phyloP scores from a whole-genome alignment of 129 eudicot species.

The Saposhnikovia divaricata region DNA sequence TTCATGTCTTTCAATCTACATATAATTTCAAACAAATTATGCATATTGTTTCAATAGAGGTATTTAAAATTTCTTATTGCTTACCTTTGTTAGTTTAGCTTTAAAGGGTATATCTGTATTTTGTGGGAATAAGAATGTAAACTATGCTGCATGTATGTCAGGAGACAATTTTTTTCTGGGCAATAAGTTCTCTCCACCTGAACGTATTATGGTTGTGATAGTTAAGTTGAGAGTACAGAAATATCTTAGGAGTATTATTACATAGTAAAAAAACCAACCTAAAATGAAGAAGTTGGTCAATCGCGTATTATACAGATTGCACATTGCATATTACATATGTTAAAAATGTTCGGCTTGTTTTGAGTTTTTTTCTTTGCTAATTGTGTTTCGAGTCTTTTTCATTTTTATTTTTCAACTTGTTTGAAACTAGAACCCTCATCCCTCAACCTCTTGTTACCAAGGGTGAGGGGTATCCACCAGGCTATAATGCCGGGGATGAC shows the following conservation, averaged over 20 bases:
- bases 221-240: background rate
- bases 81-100: background rate
- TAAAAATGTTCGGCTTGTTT: background rate
- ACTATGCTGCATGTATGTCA: background rate
- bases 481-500: background rate
- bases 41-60: background rate
- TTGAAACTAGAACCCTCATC: background rate
- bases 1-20: background rate
- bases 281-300: background rate
- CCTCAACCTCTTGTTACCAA: background rate
- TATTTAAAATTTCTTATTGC: background rate
- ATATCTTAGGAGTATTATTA: background rate
- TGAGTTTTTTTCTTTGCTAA: background rate
- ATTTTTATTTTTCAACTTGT: background rate
- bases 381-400: background rate
- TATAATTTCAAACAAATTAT: background rate
- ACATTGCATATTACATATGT: background rate
- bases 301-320: background rate
- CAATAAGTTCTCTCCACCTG: background rate
- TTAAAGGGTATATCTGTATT: too few species aligned
- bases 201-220: background rate
- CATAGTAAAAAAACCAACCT: background rate
- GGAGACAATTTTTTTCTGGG: background rate
- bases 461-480: background rate
- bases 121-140: background rate